Base-by-base conservation (phyloP, 768 basidiomycete species). In the Sarcomyxa edulis region DNA sequence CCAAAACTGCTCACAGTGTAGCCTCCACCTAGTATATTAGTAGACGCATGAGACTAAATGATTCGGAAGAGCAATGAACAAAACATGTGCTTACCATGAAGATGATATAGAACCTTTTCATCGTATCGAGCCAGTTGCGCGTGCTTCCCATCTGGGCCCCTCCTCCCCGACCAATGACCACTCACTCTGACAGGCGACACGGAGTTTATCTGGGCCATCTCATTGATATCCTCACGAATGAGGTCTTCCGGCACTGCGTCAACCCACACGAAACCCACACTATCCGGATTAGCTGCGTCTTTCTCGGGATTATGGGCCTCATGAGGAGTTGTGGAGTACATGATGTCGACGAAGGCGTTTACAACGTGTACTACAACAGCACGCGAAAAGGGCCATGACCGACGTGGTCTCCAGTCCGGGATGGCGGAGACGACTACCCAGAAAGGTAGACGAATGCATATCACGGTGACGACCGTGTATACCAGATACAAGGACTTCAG, bases 111-210 rank as follows among this genome's bases (percentile, higher is more conserved):
- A 6, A 67, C 53, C 24, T 59, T 62, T 24, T 65, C 62, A 6
- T 55, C 58, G 0, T 49, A 44, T 19, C 50, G 55, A 4, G 49
- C 43, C 4, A 41, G 32, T 9, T 50, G 42, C 10, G 22, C 33
- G 14, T 43, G 8, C 12, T 53, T 40, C 6, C 30, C 20, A 9
- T 47, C 34, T 4, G 33, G 7, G 0, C 43, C 48, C 6, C 40
- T 16, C 7, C 49, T 50, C 28, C 61, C 56, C 14, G 52, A 47
- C 66, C 62, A 66, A 43, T 61, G 66, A 7, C 65, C 67, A 1
- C 57, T 57, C 6, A 65, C 52, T 11, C 51, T 49, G 21, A 44
- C 37, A 15, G 56, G 46, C 11, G 50, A 28, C 10, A 69, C 53
- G 8, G 48, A 42, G 7, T 56, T 55, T 12, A 38, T 42, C 18